Base-by-base conservation (phyloP, 129 eudicot species). In the Centaurea solstitialis region DNA sequence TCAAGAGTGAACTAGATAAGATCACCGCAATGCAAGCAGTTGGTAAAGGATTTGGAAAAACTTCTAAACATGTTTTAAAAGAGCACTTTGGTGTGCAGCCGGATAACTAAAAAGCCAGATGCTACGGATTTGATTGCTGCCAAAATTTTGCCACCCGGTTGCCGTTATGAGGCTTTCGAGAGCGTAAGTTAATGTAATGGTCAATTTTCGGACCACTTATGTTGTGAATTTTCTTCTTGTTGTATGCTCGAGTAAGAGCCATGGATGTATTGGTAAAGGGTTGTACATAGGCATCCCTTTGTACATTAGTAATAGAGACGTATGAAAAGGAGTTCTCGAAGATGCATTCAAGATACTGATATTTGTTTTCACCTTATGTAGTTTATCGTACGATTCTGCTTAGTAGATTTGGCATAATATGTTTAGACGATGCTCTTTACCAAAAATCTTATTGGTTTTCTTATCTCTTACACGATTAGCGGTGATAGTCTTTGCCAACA, bases 21-120 rank as follows among this genome's bases (percentile, higher is more conserved):
- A 86, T 94, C 4, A 85, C 75, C 78, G 84, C 87, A 70, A 92
- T 94, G 98, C 87, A 85, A 74, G 83, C 53, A 64, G 89, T 90
- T 30, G 79, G 87, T 26, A 89, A 87, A 45, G 98, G 98, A 57
- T 94, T 88, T 70, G 91, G 91, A 2, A 92, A 83, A 82, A 85
- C 93, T 41, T 83, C 96, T 38, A 86, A 87, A 70, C 64, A 77
- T 10, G 85, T 87, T 57, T 85, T 90, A 67, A 86, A 90, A 78
- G 86, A 92, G 72, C 88, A 94, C 68, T 90, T 90, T 84, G 86
- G 90, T 39, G 17, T 87, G 2, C 89, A 87, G 7, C 68, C 50
- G 9, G 90, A 90, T 53, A 65, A 72, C 35, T 73, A 67, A 83
- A 83, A 53, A 70, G 20, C n/a, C 67, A 8, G 21, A 0, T 40